These are phyloP conservation scores for Ogataea paraovalis DNA, from an alignment of 805 yeast species.

Conservation along the genomic window DNA sequence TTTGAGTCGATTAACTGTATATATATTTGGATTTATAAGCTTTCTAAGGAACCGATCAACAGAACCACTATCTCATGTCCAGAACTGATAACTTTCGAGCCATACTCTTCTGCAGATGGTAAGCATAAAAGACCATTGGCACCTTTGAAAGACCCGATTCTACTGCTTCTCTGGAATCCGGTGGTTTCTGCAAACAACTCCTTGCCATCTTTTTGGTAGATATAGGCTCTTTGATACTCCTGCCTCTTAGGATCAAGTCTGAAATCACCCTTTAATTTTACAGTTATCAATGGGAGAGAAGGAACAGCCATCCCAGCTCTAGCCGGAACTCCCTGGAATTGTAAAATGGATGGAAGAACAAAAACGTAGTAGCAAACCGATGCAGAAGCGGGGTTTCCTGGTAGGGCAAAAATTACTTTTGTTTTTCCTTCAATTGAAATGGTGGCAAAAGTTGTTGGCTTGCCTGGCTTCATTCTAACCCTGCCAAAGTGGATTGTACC, in stretches of 20 bases:
- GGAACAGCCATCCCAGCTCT: conserved; percentile 17
- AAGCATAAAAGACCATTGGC: conserved; percentile 44
- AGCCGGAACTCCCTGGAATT: conserved; percentile 31
- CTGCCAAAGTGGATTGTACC: conserved; percentile 51
- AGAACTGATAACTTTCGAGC: conserved; percentile 6
- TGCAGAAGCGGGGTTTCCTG: conserved; percentile 57
- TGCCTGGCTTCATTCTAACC: conserved; percentile 58
- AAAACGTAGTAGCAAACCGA: conserved; percentile 44
- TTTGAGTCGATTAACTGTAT: too few relatives aligned
- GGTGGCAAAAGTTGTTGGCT: conserved; percentile 55
- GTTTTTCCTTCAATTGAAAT: conserved; percentile 24
- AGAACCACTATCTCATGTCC: conserved; percentile 27
- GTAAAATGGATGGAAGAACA: conserved; percentile 41
- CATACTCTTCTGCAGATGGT: conserved; percentile 32
- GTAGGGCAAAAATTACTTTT: conserved; percentile 44
- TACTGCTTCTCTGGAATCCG: conserved; percentile 49
- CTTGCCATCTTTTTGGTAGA: conserved; percentile 23
- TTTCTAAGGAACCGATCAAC: conserved; percentile 20
- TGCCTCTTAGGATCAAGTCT: conserved; percentile 44
- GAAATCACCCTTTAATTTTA: conserved; percentile 29
- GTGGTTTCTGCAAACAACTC: conserved; percentile 39
- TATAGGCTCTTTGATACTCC: conserved; percentile 45
- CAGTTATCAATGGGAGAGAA: conserved; percentile 32
- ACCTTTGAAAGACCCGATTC: conserved; percentile 43
- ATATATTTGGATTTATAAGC: neutral